Evolutionary conservation across 768 basidiomycete species (phyloP).

Genomic region (Collybia sordida): DNA sequence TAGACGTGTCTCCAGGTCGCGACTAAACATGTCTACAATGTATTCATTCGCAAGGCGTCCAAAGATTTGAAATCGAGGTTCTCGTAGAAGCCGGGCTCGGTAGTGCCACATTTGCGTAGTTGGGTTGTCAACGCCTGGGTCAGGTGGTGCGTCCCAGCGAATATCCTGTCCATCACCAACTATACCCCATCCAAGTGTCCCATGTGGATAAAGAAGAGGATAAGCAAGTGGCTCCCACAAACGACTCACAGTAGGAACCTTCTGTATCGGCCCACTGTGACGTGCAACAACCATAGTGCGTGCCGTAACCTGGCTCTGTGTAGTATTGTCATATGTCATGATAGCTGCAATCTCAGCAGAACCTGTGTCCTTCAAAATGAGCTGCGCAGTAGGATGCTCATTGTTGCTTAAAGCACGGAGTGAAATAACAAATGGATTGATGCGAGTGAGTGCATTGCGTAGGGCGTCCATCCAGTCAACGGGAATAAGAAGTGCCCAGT

Average conservation of each 20-base stretch:
- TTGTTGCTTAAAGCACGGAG: too few species aligned
- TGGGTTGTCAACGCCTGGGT: too few species aligned
- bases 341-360: neutral
- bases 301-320: neutral
- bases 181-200: neutral
- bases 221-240: neutral
- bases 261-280: neutral
- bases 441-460: too few species aligned
- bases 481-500: too few species aligned
- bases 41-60: conserved; percentile 32
- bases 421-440: too few species aligned
- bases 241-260: neutral
- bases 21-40: conserved; percentile 37
- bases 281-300: neutral
- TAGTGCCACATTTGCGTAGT: conserved; percentile 35
- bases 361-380: too few species aligned
- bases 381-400: too few species aligned
- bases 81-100: conserved; percentile 25
- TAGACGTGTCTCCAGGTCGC: conserved; percentile 28
- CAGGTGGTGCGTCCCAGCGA: too few species aligned
- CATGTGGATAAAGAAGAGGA: neutral
- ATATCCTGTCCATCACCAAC: too few species aligned
- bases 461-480: too few species aligned
- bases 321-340: neutral
- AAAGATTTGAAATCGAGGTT: conserved; percentile 30